A percentile compares a stretch with the other conserved stretches of the same genome.
phyloP scores from a whole-genome alignment of 345 rosid genomes.

The Salix viminalis region DNA sequence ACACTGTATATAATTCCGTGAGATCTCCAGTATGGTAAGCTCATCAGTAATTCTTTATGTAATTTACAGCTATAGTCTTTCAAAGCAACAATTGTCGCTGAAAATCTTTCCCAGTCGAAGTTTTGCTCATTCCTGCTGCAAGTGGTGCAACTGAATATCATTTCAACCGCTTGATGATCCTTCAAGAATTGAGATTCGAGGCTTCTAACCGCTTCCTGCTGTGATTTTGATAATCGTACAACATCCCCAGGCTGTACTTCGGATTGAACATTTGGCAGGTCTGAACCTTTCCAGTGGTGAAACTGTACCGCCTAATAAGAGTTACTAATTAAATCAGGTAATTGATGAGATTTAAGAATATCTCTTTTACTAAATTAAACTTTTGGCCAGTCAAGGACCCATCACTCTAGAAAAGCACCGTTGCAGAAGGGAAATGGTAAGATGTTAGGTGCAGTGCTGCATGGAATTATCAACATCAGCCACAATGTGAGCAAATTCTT shows the following conservation, averaged over 20 bases:
- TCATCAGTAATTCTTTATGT: slow-evolving; percentile 36
- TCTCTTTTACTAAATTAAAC: neutral
- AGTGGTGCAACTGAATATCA: slow-evolving; percentile 16
- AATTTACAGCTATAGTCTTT: slow-evolving; percentile 45
- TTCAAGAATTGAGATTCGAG: slow-evolving; percentile 34
- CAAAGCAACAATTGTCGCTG: slow-evolving; percentile 41
- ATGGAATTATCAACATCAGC: neutral
- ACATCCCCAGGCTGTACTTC: slow-evolving; percentile 19
- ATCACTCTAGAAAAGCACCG: neutral
- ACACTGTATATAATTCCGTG: slow-evolving; percentile 37
- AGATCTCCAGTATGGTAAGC: slow-evolving; percentile 61
- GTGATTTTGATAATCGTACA: slow-evolving; percentile 35
- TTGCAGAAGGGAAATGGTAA: neutral
- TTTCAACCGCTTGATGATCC: slow-evolving; percentile 38
- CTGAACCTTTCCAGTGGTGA: slow-evolving; percentile 51
- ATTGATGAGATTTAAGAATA: neutral
- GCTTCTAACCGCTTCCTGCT: slow-evolving; percentile 31
- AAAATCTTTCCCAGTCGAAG: slow-evolving; percentile 38
- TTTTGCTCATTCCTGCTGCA: slow-evolving; percentile 5
- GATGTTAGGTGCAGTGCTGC: too few relatives aligned
- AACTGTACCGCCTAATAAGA: slow-evolving; percentile 57
- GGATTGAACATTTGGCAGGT: slow-evolving; percentile 8
- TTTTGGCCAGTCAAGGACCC: neutral
- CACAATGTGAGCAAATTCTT: neutral
- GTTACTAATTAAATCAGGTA: neutral